These are phyloP conservation scores for Nepenthes gracilis DNA, from an alignment of 148 eudicot species.

Conservation along the genomic window DNA sequence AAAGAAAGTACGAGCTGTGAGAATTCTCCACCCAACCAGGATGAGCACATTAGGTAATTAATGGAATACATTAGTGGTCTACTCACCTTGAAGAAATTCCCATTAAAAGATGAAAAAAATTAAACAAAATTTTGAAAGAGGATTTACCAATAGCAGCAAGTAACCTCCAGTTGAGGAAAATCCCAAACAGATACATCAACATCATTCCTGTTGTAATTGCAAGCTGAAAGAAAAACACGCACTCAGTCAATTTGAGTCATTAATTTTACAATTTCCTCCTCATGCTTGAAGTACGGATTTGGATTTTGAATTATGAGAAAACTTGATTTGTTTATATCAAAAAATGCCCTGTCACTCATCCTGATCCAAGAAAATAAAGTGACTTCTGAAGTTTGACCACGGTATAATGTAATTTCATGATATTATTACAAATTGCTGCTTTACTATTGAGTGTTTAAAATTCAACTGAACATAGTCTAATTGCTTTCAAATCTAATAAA, in stretches of 20 bases:
- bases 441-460: too few species aligned
- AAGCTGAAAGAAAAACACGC: slow-evolving; percentile 31
- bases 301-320: too few species aligned
- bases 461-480: too few species aligned
- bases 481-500: too few species aligned
- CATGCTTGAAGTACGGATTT: too few species aligned
- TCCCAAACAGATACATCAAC: slow-evolving; percentile 69
- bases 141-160: slow-evolving; percentile 71
- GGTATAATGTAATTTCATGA: too few species aligned
- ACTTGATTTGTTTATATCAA: too few species aligned
- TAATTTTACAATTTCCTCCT: too few species aligned
- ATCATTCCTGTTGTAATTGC: slow-evolving; percentile 77
- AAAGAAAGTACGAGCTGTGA: not conserved
- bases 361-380: too few species aligned
- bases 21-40: not conserved
- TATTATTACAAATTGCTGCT: too few species aligned
- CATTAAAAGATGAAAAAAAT: not conserved
- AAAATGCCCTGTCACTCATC: too few species aligned
- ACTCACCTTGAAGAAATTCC: not conserved
- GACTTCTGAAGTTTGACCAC: too few species aligned
- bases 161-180: slow-evolving; percentile 67
- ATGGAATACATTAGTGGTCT: not conserved
- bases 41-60: not conserved
- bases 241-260: not conserved
- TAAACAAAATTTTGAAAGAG: not conserved